Evolutionary conservation across 176 grass and related monocot species (phyloP).

Genomic region (Aegilops sharonensis): DNA sequence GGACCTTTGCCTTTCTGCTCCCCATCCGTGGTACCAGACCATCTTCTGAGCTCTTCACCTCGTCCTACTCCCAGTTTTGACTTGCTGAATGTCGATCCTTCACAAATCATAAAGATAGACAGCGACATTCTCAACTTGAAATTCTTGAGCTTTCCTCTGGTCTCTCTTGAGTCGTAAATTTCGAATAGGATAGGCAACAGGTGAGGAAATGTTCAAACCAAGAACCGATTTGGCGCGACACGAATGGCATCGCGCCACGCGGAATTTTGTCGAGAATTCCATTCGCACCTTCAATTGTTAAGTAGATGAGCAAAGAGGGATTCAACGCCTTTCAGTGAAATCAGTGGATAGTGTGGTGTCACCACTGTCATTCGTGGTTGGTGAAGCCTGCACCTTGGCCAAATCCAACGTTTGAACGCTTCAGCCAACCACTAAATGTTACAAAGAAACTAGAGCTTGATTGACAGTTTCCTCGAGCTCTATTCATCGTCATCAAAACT

Average conservation of each 20-base stretch:
- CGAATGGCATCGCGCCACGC: not conserved
- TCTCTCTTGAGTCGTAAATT: not conserved
- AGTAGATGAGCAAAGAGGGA: not conserved
- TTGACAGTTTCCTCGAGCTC: constrained; percentile 30
- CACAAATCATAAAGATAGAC: not conserved
- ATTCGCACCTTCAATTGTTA: not conserved
- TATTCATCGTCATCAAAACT: not conserved
- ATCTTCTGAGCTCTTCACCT: not conserved
- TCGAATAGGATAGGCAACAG: not conserved
- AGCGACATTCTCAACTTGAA: not conserved
- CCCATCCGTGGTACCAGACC: not conserved
- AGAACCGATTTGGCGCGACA: not conserved
- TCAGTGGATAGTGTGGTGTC: not conserved
- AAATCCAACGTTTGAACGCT: constrained; percentile 32
- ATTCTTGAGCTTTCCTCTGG: not conserved
- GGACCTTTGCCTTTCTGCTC: constrained; percentile 32
- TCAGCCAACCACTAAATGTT: not conserved
- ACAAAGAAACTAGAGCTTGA: constrained; percentile 3
- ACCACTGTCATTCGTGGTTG: not conserved
- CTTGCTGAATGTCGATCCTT: not conserved
- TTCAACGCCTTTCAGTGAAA: not conserved
- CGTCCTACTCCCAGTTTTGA: not conserved
- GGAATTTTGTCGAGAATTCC: not conserved
- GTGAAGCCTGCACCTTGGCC: not conserved
- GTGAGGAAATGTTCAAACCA: not conserved